These are phyloP conservation scores for Coemansia sp. DNA, from an alignment of 192 early-diverging fungal genomes.

Conservation along the genomic window DNA sequence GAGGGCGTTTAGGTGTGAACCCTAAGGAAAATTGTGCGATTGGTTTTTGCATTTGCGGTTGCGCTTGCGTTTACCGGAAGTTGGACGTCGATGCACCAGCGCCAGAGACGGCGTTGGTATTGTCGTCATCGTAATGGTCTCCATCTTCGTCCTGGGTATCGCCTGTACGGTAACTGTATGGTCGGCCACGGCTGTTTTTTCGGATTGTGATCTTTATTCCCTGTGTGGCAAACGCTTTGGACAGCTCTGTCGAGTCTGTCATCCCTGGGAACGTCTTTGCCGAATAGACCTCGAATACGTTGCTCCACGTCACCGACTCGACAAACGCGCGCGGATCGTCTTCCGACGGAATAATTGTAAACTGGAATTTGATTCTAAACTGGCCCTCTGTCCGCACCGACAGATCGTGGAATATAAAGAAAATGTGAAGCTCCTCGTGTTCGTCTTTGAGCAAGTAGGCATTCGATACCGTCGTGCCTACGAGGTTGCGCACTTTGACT, in stretches of 20 bases:
- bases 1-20: no score
- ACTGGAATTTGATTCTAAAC: conserved; percentile 70
- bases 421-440: conserved; percentile 65
- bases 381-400: conserved; percentile 73
- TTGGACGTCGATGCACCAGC: not conserved
- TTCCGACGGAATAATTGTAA: conserved; percentile 61
- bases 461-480: conserved; percentile 67
- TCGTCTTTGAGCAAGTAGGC: conserved; percentile 67
- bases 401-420: conserved; percentile 80
- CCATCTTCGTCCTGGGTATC: conserved; percentile 30
- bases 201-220: conserved; percentile 79
- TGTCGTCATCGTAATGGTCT: conserved; percentile 35
- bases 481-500: conserved; percentile 63
- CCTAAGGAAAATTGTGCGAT: no score
- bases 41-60: no score
- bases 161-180: conserved; percentile 29
- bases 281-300: conserved; percentile 67
- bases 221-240: conserved; percentile 70
- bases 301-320: conserved; percentile 43
- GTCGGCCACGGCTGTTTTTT: conserved; percentile 54
- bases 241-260: conserved; percentile 75
- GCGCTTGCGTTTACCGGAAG: conserved; percentile 10
- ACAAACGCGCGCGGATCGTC: conserved; percentile 53
- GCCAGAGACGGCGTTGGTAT: conserved; percentile 12
- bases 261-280: conserved; percentile 80